phyloP scores from a whole-genome alignment of 73 alveolate genomes.

The Paramecium caudatum region DNA sequence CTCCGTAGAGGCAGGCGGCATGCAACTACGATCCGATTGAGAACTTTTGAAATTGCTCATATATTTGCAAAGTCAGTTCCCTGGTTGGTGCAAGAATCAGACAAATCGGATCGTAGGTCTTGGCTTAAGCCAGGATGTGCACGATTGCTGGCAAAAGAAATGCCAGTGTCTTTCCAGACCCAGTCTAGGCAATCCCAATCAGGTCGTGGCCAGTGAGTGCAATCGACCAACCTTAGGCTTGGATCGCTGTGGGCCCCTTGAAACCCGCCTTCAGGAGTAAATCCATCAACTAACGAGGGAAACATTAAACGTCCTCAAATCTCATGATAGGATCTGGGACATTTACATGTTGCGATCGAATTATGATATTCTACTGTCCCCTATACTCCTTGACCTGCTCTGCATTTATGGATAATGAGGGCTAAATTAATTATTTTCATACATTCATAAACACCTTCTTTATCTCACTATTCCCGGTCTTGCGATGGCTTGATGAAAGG shows the following conservation, averaged over 20 bases:
- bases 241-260: conserved; percentile 79
- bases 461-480: too few species aligned
- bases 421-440: neutral
- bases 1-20: conserved; percentile 92
- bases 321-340: conserved; percentile 69
- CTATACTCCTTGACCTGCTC: conserved; percentile 39
- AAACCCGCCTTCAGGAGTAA: conserved; percentile 74
- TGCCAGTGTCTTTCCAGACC: conserved; percentile 96
- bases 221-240: conserved; percentile 76
- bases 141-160: conserved; percentile 91
- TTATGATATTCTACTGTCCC: neutral
- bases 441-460: conserved; percentile 59
- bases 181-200: conserved; percentile 94
- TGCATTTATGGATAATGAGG: conserved; percentile 47
- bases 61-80: conserved; percentile 90
- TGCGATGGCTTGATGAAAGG: conserved; percentile 42
- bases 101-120: conserved; percentile 80
- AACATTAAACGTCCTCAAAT: conserved; percentile 73
- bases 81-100: conserved; percentile 94
- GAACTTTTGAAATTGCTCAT: conserved; percentile 89
- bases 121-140: conserved; percentile 75
- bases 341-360: conserved; percentile 53
- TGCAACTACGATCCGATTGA: conserved; percentile 82
- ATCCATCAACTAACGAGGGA: conserved; percentile 64
- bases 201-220: conserved; percentile 86